Evolutionary conservation across 2,329 filamentous ascomycete species (phyloP).

Genomic region (Aplosporella prunicola): DNA sequence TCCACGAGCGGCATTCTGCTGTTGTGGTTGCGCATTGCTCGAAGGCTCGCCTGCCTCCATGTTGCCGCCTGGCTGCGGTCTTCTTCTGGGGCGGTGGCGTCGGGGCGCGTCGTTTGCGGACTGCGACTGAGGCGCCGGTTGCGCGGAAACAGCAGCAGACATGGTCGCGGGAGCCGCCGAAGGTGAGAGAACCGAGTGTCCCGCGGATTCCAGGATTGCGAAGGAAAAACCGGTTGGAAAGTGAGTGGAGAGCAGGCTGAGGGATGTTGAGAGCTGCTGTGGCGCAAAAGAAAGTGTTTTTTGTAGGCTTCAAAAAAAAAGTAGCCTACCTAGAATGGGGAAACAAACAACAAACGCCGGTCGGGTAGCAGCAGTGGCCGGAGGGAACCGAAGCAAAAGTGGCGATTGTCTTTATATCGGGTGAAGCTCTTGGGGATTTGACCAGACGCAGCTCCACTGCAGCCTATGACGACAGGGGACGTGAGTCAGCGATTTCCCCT

Average conservation of each 20-base stretch:
- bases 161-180: not conserved
- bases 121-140: constrained; percentile 2
- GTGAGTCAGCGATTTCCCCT: too few relatives aligned
- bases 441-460: too few relatives aligned
- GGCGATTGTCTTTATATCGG: too few relatives aligned
- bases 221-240: too few relatives aligned
- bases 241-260: not conserved
- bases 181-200: too few relatives aligned
- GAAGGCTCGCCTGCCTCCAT: not conserved
- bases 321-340: too few relatives aligned
- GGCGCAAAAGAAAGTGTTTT: not conserved
- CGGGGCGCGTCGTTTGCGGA: constrained; percentile 4
- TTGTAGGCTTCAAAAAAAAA: constrained; percentile 22
- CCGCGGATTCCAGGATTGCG: too few relatives aligned
- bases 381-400: too few relatives aligned
- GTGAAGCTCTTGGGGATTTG: too few relatives aligned
- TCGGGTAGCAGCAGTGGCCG: too few relatives aligned
- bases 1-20: not conserved
- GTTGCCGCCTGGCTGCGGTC: constrained; percentile 1
- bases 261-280: not conserved
- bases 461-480: too few relatives aligned
- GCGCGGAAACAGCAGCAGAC: not conserved
- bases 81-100: constrained; percentile 3
- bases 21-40: not conserved
- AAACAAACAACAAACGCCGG: too few relatives aligned